Conservation (phyloP, 2,329 filamentous ascomycete genomes). For the Aureobasidium mangrovei region DNA sequence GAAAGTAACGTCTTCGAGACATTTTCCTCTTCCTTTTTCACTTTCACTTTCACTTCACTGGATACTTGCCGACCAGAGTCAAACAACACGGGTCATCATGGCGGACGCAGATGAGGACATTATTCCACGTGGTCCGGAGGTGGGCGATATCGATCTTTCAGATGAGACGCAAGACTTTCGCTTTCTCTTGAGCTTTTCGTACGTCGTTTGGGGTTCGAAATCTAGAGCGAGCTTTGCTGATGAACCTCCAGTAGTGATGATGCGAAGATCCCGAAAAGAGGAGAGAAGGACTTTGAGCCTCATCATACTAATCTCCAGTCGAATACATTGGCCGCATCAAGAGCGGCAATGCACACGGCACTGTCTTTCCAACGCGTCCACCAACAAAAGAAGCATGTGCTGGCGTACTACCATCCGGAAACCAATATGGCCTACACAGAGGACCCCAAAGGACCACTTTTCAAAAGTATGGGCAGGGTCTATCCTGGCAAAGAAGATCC, state of each 20-base stretch:
- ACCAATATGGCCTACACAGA: constrained; percentile 54
- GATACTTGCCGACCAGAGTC: too few species aligned
- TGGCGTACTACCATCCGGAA: constrained; percentile 67
- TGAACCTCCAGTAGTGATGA: constrained; percentile 22
- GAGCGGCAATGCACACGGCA: constrained; percentile 81
- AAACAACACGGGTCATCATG: constrained; percentile 20
- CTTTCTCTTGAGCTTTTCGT: constrained; percentile 53
- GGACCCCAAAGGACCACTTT: constrained; percentile 61
- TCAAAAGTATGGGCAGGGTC: constrained; percentile 66
- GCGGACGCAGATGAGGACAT: constrained; percentile 31
- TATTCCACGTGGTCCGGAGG: constrained; percentile 48
- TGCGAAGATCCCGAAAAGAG: constrained; percentile 68
- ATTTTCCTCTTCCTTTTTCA: not conserved
- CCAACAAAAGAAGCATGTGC: constrained; percentile 52
- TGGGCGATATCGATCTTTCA: constrained; percentile 65
- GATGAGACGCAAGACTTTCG: constrained; percentile 85
- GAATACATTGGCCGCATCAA: constrained; percentile 67
- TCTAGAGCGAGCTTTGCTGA: not conserved
- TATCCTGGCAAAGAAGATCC: constrained; percentile 44
- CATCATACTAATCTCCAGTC: constrained; percentile 80
- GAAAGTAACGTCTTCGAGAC: not conserved
- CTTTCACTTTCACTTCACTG: not conserved
- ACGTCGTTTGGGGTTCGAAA: constrained; percentile 15
- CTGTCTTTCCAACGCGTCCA: constrained; percentile 70
- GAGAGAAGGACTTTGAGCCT: constrained; percentile 94